Conservation (phyloP, 768 basidiomycete species). For the Strobilomyces confusus region DNA sequence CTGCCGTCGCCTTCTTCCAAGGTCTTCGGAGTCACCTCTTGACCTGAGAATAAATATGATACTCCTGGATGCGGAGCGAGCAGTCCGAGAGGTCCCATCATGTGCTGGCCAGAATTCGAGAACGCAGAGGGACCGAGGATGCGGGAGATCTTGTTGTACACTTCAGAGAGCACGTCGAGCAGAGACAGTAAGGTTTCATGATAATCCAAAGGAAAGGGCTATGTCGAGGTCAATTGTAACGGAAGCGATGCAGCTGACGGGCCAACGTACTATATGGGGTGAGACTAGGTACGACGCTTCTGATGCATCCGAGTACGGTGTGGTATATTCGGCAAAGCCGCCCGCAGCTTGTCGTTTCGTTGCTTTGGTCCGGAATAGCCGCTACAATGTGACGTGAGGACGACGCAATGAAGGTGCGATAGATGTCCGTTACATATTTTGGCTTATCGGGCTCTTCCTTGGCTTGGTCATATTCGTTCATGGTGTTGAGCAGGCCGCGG, state of each 20-base stretch:
- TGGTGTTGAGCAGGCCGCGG: constrained; percentile 63
- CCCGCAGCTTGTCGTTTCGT: constrained; percentile 50
- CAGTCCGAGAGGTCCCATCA: constrained; percentile 69
- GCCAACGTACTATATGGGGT: constrained; percentile 66
- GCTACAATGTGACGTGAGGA: constrained; percentile 31
- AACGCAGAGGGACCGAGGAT: constrained; percentile 82
- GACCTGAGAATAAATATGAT: constrained; percentile 61
- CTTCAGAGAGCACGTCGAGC: constrained; percentile 84
- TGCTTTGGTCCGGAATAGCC: constrained; percentile 57
- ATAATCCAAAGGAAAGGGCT: constrained; percentile 91
- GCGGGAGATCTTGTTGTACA: constrained; percentile 82
- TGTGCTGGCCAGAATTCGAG: constrained; percentile 63
- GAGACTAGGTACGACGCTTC: constrained; percentile 69
- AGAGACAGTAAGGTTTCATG: constrained; percentile 85
- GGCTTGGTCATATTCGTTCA: constrained; percentile 74
- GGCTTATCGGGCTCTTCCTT: constrained; percentile 52
- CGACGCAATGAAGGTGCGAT: background rate
- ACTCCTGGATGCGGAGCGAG: constrained; percentile 80
- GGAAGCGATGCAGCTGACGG: background rate
- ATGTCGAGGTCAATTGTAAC: constrained; percentile 7
- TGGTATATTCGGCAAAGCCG: constrained; percentile 55
- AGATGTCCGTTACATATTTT: constrained; percentile 53
- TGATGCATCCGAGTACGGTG: constrained; percentile 53
- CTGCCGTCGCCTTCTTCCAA: constrained; percentile 46
- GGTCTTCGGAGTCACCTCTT: constrained; percentile 37